Conservation (phyloP, 768 basidiomycete genomes). For the Boletus huronensis region DNA sequence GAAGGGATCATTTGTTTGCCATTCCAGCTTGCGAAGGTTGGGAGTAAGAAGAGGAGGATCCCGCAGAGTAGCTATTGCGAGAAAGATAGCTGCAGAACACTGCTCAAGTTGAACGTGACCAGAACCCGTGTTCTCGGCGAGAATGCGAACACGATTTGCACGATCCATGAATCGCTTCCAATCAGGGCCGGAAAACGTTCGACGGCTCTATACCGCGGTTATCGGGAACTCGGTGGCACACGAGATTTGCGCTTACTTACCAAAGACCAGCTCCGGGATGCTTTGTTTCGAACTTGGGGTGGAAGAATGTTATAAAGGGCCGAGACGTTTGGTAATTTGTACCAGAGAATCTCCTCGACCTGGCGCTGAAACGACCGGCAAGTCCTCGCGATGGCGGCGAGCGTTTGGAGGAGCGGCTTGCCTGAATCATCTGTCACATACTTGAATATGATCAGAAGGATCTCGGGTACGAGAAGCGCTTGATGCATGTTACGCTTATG, state of each 20-base stretch:
- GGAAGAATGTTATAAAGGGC: conserved; percentile 19
- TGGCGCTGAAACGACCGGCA: conserved; percentile 19
- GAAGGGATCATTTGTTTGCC: conserved; percentile 3
- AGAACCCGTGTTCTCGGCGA: background rate
- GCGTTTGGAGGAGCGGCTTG: conserved; percentile 13
- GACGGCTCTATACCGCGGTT: conserved; percentile 12
- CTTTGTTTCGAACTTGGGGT: conserved; percentile 9
- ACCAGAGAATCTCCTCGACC: conserved; percentile 26
- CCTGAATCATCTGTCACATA: conserved; percentile 15
- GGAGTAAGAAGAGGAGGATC: conserved; percentile 21
- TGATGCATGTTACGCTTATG: conserved; percentile 12
- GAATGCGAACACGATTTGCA: conserved; percentile 14
- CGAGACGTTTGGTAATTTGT: conserved; percentile 6
- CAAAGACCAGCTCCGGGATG: conserved; percentile 16
- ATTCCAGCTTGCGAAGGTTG: conserved; percentile 20
- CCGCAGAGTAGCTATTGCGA: conserved; percentile 15
- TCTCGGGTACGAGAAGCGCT: conserved; percentile 19
- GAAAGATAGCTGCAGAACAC: conserved; percentile 7
- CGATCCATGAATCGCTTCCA: conserved; percentile 21
- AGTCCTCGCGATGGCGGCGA: conserved; percentile 27
- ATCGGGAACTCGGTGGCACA: background rate
- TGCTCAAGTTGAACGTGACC: background rate
- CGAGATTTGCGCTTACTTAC: conserved; percentile 7
- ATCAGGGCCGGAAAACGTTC: conserved; percentile 14
- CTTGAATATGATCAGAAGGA: conserved; percentile 23